Evolutionary conservation across 805 yeast species (phyloP).

Genomic region (Metschnikowia matae): DNA sequence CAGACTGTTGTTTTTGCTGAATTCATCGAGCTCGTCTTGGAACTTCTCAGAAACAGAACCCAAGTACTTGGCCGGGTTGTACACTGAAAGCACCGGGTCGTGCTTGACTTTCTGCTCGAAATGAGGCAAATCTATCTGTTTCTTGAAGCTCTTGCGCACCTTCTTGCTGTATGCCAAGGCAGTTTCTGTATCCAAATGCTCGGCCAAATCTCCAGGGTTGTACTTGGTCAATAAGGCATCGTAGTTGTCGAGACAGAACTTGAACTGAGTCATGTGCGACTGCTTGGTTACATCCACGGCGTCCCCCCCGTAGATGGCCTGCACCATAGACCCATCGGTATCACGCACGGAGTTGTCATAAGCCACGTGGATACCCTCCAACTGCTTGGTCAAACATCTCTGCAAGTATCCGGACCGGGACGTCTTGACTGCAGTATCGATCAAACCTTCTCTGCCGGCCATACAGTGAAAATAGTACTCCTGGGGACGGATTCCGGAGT

Average conservation of each 20-base stretch:
- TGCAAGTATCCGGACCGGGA: conserved; percentile 97
- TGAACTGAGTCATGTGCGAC: conserved; percentile 88
- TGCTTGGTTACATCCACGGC: conserved; percentile 91
- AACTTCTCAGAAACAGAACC: conserved; percentile 93
- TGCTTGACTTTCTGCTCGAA: conserved; percentile 60
- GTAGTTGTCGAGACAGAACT: conserved; percentile 89
- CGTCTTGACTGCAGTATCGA: conserved; percentile 98
- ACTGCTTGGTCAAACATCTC: conserved; percentile 95
- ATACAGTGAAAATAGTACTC: conserved; percentile 99
- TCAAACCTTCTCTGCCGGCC: conserved; percentile 99
- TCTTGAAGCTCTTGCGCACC: conserved; percentile 65
- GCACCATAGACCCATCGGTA: conserved; percentile 88
- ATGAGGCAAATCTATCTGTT: conserved; percentile 60
- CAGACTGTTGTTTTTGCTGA: conserved; percentile 52
- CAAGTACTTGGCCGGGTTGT: conserved; percentile 82
- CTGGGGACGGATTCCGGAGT: conserved; percentile 96
- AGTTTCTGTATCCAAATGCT: conserved; percentile 76
- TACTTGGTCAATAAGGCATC: conserved; percentile 82
- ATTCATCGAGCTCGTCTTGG: conserved; percentile 72
- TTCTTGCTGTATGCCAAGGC: conserved; percentile 82
- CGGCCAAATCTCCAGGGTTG: conserved; percentile 69
- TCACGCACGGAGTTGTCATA: conserved; percentile 96
- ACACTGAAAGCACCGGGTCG: conserved; percentile 85
- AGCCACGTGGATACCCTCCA: conserved; percentile 92
- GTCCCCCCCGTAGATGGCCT: conserved; percentile 97